These are phyloP conservation scores for Irpex sp. DNA, from an alignment of 1,284 basidiomycete genomes.

Conservation along the genomic window DNA sequence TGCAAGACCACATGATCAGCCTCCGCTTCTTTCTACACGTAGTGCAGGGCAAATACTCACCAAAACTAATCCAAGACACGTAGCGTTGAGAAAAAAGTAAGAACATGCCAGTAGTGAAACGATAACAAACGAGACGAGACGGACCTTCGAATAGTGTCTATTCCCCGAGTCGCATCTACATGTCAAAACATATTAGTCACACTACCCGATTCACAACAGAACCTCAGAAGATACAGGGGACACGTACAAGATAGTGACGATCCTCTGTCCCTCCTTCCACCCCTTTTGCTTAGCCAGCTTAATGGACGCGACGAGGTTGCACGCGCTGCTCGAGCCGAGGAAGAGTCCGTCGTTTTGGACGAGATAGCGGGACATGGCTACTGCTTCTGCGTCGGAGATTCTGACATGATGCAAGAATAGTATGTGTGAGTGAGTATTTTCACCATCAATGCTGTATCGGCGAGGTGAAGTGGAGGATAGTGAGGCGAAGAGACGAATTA, in stretches of 20 bases:
- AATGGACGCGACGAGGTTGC: slow-evolving; percentile 90
- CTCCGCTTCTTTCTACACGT: neutral
- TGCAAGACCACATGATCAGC: slow-evolving; percentile 25
- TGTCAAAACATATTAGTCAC: neutral
- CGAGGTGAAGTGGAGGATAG: too few relatives aligned
- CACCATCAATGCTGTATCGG: too few relatives aligned
- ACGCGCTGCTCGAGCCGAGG: slow-evolving; percentile 94
- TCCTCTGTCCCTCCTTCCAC: slow-evolving; percentile 58
- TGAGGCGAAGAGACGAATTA: too few relatives aligned
- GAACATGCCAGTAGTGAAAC: neutral
- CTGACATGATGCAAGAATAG: too few relatives aligned
- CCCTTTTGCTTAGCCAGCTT: slow-evolving; percentile 71
- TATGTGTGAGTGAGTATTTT: too few relatives aligned
- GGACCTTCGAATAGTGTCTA: slow-evolving; percentile 85
- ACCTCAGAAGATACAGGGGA: neutral
- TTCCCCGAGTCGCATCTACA: slow-evolving; percentile 79
- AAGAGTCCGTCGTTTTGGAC: slow-evolving; percentile 91
- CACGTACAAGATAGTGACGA: slow-evolving; percentile 84
- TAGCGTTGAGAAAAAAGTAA: neutral
- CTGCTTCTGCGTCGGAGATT: slow-evolving; percentile 88
- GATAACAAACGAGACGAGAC: slow-evolving; percentile 17
- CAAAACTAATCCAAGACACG: slow-evolving; percentile 33
- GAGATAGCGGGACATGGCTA: slow-evolving; percentile 89
- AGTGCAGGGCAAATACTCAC: too few relatives aligned
- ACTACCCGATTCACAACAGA: neutral